Evolutionary conservation across 108 stramenopile species (phyloP), one percentile per base, ranked within the genome.

Genomic region (Nitzschia sp.): DNA sequence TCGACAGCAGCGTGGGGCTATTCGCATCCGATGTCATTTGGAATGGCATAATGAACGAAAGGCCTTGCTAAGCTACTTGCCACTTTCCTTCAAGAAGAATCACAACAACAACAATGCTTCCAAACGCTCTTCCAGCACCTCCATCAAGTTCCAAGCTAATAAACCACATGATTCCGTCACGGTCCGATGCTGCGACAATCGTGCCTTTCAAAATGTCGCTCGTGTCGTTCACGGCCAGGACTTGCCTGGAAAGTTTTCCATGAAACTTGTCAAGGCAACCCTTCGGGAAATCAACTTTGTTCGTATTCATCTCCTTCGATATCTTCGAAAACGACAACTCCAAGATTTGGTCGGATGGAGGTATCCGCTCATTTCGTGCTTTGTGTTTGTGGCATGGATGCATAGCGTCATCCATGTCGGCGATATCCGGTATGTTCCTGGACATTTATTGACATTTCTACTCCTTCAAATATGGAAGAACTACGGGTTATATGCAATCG

Each of bases 21-120:
- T 85, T n/a, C 78, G 75, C n/a, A 71, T 81, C 22, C 65, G 84
- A 50, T 73, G 80, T 31, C 78, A 79, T 21, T 31, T 85, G 29
- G 77, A 82, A 21, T 85, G 84, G 84, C 45, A 72, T 13, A 61
- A 73, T 62, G 84, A 85, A 56, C 45, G 68, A 29, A 66, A 66
- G 44, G 84, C 72, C 31, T 27, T 85, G 16, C 45, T 85, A n/a
- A 82, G 81, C 23, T 85, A 85, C 32, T 35, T 65, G 29, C 81
- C 84, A 22, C n/a, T n/a, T n/a, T n/a, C n/a, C n/a, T 59, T 34
- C 16, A 22, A 23, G 31, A 31, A 63, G 2, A 71, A 32, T 44
- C 26, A 58, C 8, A 9, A 6, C 13, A 9, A 5, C 52, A 16
- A 16, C 52, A 26, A 13, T 16, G 25, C 6, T 13, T 9, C 26